Conservation (phyloP, 1,139 yeast genomes). For the Geotrichum carabidarum region DNA sequence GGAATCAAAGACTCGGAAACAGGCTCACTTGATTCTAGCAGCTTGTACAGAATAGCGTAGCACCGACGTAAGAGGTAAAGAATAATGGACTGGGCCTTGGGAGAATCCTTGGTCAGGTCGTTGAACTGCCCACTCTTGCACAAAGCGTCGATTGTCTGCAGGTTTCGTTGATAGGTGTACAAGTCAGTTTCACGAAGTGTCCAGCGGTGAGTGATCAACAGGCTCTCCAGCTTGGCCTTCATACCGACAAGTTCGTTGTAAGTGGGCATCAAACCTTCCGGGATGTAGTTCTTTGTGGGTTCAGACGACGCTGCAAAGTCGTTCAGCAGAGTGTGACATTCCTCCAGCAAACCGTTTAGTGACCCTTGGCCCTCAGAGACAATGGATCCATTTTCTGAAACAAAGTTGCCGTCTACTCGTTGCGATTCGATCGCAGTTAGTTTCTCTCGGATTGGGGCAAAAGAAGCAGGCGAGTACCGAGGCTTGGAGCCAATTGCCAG, state of each 20-base stretch:
- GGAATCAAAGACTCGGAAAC: slow-evolving; percentile 91
- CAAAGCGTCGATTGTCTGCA: slow-evolving; percentile 66
- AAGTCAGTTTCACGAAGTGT: slow-evolving; percentile 92
- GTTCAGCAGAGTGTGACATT: slow-evolving; percentile 66
- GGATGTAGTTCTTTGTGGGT: slow-evolving; percentile 41
- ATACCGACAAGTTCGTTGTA: slow-evolving; percentile 55
- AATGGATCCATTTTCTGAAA: slow-evolving; percentile 28
- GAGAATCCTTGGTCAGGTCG: slow-evolving; percentile 31
- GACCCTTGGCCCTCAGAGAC: slow-evolving; percentile 52
- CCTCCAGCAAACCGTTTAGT: slow-evolving; percentile 50
- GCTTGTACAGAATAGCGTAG: slow-evolving; percentile 80
- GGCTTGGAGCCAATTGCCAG: slow-evolving; percentile 47
- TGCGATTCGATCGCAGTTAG: slow-evolving; percentile 43
- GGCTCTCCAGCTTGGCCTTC: slow-evolving; percentile 69
- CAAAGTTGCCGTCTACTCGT: slow-evolving; percentile 46
- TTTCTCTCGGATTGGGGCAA: slow-evolving; percentile 39
- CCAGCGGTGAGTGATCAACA: slow-evolving; percentile 91
- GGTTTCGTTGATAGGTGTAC: slow-evolving; percentile 68
- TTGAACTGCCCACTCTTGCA: slow-evolving; percentile 57
- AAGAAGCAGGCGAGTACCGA: slow-evolving; percentile 33
- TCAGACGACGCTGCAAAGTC: slow-evolving; percentile 63
- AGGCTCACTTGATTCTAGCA: slow-evolving; percentile 88
- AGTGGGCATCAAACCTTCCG: slow-evolving; percentile 46
- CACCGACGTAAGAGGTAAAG: slow-evolving; percentile 81
- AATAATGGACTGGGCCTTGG: slow-evolving; percentile 57